These are phyloP conservation scores for Gynostemma pentaphyllum DNA, from an alignment of 306 rosid species.

Conservation along the genomic window DNA sequence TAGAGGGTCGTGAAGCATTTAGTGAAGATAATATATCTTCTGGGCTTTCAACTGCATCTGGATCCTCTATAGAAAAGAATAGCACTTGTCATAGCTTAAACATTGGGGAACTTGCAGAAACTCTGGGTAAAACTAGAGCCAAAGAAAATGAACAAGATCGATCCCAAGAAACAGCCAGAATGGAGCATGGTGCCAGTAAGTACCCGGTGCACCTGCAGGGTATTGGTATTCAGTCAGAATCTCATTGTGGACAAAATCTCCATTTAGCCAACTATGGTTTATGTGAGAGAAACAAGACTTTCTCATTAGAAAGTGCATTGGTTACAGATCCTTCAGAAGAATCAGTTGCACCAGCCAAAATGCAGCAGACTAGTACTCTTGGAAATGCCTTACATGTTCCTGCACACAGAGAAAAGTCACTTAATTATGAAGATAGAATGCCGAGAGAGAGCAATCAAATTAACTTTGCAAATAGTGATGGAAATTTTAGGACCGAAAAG, in stretches of 20 bases:
- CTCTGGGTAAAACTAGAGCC: constrained; percentile 16
- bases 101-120: constrained; percentile 19
- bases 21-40: constrained; percentile 40
- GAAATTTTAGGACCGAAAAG: constrained; percentile 31
- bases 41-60: constrained; percentile 32
- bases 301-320: constrained; percentile 22
- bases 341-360: constrained; percentile 16
- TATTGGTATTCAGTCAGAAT: constrained; percentile 16
- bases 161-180: constrained; percentile 25
- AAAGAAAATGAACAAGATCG: constrained; percentile 19
- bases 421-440: constrained; percentile 15
- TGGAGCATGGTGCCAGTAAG: constrained; percentile 22
- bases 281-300: constrained; percentile 18
- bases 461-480: constrained; percentile 18
- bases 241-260: constrained; percentile 17
- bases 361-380: constrained; percentile 16
- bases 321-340: constrained; percentile 20
- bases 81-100: constrained; percentile 21
- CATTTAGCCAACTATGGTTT: constrained; percentile 20
- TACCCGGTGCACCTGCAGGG: constrained; percentile 24
- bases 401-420: constrained; percentile 19
- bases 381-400: constrained; percentile 18
- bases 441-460: constrained; percentile 20
- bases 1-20: constrained; percentile 29
- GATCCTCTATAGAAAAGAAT: constrained; percentile 20